These are phyloP conservation scores for Chytriomyces sp. DNA, from an alignment of 192 early-diverging fungal species.

Conservation along the genomic window DNA sequence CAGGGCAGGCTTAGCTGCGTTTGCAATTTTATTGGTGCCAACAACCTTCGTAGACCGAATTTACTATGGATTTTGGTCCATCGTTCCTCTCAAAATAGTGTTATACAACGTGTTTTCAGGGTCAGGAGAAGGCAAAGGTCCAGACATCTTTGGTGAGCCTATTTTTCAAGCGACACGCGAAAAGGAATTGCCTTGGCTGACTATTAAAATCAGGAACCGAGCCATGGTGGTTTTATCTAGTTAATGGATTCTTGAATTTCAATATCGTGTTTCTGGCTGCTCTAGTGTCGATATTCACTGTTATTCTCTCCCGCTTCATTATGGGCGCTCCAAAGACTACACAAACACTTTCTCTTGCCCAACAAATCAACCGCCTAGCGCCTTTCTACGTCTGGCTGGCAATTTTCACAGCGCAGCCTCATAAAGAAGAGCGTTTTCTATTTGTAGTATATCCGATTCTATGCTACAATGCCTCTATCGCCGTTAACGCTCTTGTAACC, in stretches of 20 bases:
- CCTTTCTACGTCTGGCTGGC: constrained; percentile 77
- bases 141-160: constrained; percentile 68
- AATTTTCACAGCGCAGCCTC: constrained; percentile 85
- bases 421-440: constrained; percentile 97
- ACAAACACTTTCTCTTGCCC: not conserved
- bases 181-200: not conserved
- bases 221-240: constrained; percentile 89
- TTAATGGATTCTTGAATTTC: constrained; percentile 90
- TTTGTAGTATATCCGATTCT: constrained; percentile 89
- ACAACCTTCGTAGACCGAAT: constrained; percentile 72
- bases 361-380: constrained; percentile 36
- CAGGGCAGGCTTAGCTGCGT: not conserved
- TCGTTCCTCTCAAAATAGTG: constrained; percentile 88
- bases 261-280: constrained; percentile 80
- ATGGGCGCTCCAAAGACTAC: constrained; percentile 10
- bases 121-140: constrained; percentile 58
- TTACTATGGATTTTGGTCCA: constrained; percentile 69
- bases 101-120: constrained; percentile 84
- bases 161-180: not conserved
- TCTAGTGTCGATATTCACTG: constrained; percentile 33
- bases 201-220: constrained; percentile 64
- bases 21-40: constrained; percentile 47
- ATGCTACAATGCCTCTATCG: constrained; percentile 75
- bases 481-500: not conserved
- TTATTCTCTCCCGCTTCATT: not conserved